Conservation (phyloP, 768 basidiomycete genomes). For the Rhizopogon salebrosus region DNA sequence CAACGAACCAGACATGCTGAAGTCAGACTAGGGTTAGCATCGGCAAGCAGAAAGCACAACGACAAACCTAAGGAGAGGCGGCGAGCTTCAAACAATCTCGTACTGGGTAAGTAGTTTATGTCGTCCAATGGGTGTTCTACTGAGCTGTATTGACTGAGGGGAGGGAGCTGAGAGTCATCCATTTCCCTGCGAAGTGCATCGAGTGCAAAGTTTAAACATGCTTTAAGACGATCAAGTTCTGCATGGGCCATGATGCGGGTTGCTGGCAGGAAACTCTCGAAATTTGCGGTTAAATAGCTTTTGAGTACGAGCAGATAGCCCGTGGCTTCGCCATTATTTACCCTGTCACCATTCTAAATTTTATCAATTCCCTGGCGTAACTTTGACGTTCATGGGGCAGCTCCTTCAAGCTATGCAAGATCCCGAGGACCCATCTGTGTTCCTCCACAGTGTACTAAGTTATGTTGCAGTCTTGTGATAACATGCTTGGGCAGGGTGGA, state of each 20-base stretch:
- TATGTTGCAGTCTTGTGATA: too few relatives aligned
- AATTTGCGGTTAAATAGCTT: too few relatives aligned
- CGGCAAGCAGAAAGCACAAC: neutral
- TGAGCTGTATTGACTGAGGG: neutral
- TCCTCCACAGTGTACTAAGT: too few relatives aligned
- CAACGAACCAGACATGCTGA: neutral
- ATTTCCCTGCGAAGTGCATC: neutral
- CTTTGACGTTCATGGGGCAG: too few relatives aligned
- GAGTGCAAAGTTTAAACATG: neutral
- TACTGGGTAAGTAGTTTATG: neutral
- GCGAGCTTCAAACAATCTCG: neutral
- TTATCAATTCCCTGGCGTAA: too few relatives aligned
- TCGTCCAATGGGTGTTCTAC: slow-evolving; percentile 2
- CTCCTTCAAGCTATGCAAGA: too few relatives aligned
- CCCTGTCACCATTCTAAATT: too few relatives aligned
- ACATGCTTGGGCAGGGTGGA: too few relatives aligned
- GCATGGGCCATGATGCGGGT: neutral
- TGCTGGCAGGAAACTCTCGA: neutral
- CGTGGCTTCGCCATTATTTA: too few relatives aligned
- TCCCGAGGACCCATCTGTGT: too few relatives aligned
- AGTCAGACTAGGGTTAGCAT: too few relatives aligned
- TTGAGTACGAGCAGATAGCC: too few relatives aligned
- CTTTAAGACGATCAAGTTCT: neutral
- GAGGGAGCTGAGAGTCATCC: neutral
- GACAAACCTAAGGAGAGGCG: neutral